These are phyloP conservation scores for Nakazawaea peltata DNA, from an alignment of 805 yeast genomes.

Conservation along the genomic window DNA sequence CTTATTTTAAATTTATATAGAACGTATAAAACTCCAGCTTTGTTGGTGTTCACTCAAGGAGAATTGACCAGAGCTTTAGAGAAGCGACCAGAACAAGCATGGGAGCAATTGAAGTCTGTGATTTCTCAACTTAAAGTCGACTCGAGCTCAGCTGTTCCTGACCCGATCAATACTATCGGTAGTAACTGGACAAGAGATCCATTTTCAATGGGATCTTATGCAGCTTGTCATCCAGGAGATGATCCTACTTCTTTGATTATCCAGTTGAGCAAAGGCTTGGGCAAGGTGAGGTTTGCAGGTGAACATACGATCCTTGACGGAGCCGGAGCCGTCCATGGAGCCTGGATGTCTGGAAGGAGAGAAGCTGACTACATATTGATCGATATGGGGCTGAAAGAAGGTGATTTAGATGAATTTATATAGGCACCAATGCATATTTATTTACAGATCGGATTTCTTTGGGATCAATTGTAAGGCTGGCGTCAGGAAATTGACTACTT, in stretches of 20 bases:
- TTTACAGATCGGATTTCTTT: too few relatives aligned
- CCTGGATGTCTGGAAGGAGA: conserved; percentile 60
- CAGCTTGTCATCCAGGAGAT: conserved; percentile 61
- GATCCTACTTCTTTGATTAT: conserved; percentile 58
- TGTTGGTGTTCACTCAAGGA: conserved; percentile 64
- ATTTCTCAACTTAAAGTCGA: conserved; percentile 22
- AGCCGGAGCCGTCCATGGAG: conserved; percentile 90
- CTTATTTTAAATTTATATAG: conserved; percentile 52
- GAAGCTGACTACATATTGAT: conserved; percentile 8
- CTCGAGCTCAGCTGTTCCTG: conserved; percentile 21
- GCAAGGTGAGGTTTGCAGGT: conserved; percentile 74
- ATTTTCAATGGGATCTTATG: conserved; percentile 73
- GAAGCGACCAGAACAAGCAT: conserved; percentile 40
- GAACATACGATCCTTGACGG: conserved; percentile 85
- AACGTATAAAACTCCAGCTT: conserved; percentile 38
- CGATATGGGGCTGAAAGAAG: conserved; percentile 7
- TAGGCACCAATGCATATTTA: too few relatives aligned
- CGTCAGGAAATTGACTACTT: conserved; percentile 7
- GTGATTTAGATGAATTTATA: conserved; percentile 7
- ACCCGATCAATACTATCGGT: conserved; percentile 34
- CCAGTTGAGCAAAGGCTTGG: conserved; percentile 54
- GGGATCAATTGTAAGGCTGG: conserved; percentile 4
- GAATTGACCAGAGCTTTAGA: conserved; percentile 61
- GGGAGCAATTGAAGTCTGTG: conserved; percentile 52
- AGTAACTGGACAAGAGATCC: conserved; percentile 80